Evolutionary conservation across 345 rosid genomes (phyloP).

Genomic region (Linum trigynum): DNA sequence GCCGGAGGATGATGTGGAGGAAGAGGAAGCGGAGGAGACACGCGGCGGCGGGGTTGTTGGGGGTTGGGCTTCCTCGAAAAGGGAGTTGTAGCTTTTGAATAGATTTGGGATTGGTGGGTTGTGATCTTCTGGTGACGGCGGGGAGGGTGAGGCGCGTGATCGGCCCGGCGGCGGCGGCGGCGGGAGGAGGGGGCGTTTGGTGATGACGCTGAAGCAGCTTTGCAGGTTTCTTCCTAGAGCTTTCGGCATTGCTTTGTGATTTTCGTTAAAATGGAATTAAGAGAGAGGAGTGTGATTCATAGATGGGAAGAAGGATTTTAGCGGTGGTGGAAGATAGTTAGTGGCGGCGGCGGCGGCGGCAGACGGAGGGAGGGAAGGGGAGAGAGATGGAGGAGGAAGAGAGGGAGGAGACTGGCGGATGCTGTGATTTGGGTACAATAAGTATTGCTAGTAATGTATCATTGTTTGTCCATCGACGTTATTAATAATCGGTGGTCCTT

Average conservation of each 20-base stretch:
- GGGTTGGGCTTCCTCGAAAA: slow-evolving; percentile 21
- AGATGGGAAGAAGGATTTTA: too few species aligned
- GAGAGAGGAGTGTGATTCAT: neutral
- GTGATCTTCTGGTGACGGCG: slow-evolving; percentile 1
- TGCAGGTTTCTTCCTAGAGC: slow-evolving; percentile 35
- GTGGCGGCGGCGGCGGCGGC: too few species aligned
- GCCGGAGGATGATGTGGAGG: slow-evolving; percentile 16
- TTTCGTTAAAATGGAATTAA: neutral
- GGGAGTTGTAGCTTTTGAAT: slow-evolving; percentile 38
- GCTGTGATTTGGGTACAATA: too few species aligned
- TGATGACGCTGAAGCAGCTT: slow-evolving; percentile 45
- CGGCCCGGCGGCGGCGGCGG: neutral
- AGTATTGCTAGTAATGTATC: too few species aligned
- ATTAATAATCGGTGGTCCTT: too few species aligned
- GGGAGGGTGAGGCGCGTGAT: slow-evolving; percentile 22
- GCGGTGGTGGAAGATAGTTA: too few species aligned
- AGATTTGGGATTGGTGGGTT: slow-evolving; percentile 6
- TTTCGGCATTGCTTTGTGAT: slow-evolving; percentile 19
- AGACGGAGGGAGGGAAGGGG: too few species aligned
- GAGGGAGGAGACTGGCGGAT: too few species aligned
- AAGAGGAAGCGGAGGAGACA: slow-evolving; percentile 2
- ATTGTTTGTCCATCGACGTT: too few species aligned
- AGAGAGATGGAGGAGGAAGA: too few species aligned
- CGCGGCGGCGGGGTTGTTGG: slow-evolving; percentile 14
- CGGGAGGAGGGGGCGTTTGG: slow-evolving; percentile 23